Percentiles rank a stretch among this genome's conserved stretches.
These are phyloP conservation scores for Eucalyptus polybractea DNA, from an alignment of 345 rosid species.

Conservation along the genomic window DNA sequence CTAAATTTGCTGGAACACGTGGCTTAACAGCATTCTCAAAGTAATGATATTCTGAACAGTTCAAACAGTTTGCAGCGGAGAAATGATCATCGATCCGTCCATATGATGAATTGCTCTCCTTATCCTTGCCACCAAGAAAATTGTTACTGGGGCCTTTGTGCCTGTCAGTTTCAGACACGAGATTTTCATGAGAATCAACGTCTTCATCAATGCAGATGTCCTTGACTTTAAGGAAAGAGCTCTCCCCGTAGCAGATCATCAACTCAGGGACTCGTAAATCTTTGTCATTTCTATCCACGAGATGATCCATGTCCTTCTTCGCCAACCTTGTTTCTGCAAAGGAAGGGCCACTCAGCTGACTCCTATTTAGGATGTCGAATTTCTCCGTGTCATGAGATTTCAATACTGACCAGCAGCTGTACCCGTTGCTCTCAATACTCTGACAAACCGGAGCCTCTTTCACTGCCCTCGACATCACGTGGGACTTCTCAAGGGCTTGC, in stretches of 20 bases:
- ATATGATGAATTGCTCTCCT: background rate
- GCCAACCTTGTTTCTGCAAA: background rate
- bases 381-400: slow-evolving; percentile 2
- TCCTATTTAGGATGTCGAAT: background rate
- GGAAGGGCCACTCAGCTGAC: background rate
- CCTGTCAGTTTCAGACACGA: slow-evolving; percentile 23
- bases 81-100: background rate
- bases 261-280: slow-evolving; percentile 54
- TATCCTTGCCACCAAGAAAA: background rate
- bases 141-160: background rate
- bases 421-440: background rate
- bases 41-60: background rate
- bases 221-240: slow-evolving; percentile 40
- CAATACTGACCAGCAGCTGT: slow-evolving; percentile 6
- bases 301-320: slow-evolving; percentile 18
- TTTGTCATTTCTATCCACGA: slow-evolving; percentile 39
- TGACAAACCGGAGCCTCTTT: background rate
- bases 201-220: slow-evolving; percentile 78
- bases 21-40: background rate
- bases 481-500: slow-evolving; percentile 2
- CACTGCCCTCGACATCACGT: background rate
- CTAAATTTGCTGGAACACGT: background rate
- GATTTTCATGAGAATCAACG: slow-evolving; percentile 39
- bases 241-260: slow-evolving; percentile 57
- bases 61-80: background rate